Base-by-base conservation (phyloP, 2,329 filamentous ascomycete genomes). In the Tolypocladium guangdongense region DNA sequence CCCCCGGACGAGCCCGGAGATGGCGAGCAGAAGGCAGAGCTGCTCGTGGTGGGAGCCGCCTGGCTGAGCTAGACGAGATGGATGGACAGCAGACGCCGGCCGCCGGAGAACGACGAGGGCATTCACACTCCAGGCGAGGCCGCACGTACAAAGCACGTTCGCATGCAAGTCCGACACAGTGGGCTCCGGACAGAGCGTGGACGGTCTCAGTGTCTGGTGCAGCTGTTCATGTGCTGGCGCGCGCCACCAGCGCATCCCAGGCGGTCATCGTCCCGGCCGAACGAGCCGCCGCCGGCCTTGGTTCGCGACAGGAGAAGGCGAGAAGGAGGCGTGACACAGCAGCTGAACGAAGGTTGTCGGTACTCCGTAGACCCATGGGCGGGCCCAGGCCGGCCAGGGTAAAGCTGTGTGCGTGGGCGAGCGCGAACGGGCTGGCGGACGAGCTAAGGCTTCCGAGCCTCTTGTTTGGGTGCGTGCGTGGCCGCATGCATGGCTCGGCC, bases 141-240 rank as follows among this genome's bases (percentile, higher is more conserved):
- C n/a, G 24, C 41, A n/a, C 30, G 41, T 30, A 5, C 27, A 30
- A 3, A n/a, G 41, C 24, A 45, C 22, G 41, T 7, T 27, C 35
- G 24, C 51, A 53, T 53, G 33, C 52, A 45, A 36, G 52, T 36
- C 47, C 27, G 52, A 30, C 52, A 32, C 52, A 27, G 41, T n/a
- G 41, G 41, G 16, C 24, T 30, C 47, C 4, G 49, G 47, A 8
- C 47, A n/a, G n/a, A n/a, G n/a, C n/a, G n/a, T n/a, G n/a, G 30
- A 39, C 2, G 43, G 47, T 38, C 49, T 51, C 39, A 41, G 37
- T 20, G 49, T 27, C 20, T 50, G 22, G 20, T 36, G 24, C 14
- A 11, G 33, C 7, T 35, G 10, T 30, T 39, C 20, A 11, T 50
- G 49, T 41, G 49, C 49, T 50, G 49, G 36, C 38, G 50, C 14